Evolutionary conservation across 106 monocot species (phyloP).

Genomic region (Acanthochlamys bracteata): DNA sequence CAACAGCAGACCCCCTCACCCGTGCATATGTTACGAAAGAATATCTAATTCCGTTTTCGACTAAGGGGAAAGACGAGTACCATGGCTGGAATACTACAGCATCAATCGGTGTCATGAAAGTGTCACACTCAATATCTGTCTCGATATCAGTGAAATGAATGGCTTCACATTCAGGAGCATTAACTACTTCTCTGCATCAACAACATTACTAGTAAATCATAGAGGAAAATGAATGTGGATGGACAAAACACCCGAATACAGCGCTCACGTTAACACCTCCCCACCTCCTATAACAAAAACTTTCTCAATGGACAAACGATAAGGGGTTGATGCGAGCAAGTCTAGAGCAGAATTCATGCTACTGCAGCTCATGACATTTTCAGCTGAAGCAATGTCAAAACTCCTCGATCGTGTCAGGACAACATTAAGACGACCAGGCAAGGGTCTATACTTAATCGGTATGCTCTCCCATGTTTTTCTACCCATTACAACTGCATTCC

Average conservation of each 20-base stretch:
- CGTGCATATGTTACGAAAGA: slow-evolving; percentile 88
- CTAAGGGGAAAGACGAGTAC: slow-evolving; percentile 64
- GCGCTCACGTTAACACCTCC: slow-evolving; percentile 64
- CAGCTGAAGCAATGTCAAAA: slow-evolving; percentile 63
- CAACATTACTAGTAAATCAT: background rate
- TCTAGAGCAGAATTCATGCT: slow-evolving; percentile 78
- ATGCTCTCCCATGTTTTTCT: slow-evolving; percentile 95
- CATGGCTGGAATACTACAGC: slow-evolving; percentile 68
- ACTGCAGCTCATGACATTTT: slow-evolving; percentile 75
- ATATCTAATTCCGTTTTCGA: slow-evolving; percentile 64
- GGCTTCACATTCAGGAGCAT: slow-evolving; percentile 79
- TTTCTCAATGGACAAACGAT: slow-evolving; percentile 78
- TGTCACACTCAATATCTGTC: slow-evolving; percentile 71
- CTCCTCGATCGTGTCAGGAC: slow-evolving; percentile 86
- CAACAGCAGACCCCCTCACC: slow-evolving; percentile 25
- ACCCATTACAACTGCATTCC: slow-evolving; percentile 98
- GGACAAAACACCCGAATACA: background rate
- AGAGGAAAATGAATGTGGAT: background rate
- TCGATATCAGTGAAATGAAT: slow-evolving; percentile 92
- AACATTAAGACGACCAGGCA: slow-evolving; percentile 81
- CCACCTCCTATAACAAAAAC: slow-evolving; percentile 96
- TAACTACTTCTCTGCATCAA: slow-evolving; percentile 63
- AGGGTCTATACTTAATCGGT: slow-evolving; percentile 53
- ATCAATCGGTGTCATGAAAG: slow-evolving; percentile 81
- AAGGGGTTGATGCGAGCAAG: slow-evolving; percentile 65